A percentile compares a stretch with the other conserved stretches of the same genome.
Conservation (phyloP, 2,329 filamentous ascomycete genomes). For the Fusarium penzigii region DNA sequence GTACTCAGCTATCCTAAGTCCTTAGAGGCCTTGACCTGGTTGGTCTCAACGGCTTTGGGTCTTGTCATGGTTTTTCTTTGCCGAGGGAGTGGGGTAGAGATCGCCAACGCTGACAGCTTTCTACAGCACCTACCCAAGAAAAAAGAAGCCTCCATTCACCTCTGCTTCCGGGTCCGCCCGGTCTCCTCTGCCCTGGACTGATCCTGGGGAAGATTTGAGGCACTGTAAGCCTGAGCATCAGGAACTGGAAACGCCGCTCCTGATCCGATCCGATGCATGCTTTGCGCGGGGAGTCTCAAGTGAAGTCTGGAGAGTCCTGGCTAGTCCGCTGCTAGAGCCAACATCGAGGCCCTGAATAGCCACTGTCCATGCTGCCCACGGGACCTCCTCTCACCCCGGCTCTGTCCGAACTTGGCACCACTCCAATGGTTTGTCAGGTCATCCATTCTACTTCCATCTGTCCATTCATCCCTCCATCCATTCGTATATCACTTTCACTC, state of each 20-base stretch:
- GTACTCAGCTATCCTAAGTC: conserved; percentile 1
- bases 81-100: conserved; percentile 23
- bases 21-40: too few species aligned
- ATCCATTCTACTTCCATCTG: conserved; percentile 14
- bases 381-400: conserved; percentile 26
- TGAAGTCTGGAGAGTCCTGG: too few species aligned
- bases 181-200: neutral
- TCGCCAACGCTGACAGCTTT: conserved; percentile 7
- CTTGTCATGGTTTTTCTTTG: conserved; percentile 15
- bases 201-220: neutral
- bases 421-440: conserved; percentile 20
- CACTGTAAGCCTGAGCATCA: conserved; percentile 8
- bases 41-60: conserved; percentile 14
- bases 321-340: too few species aligned
- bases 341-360: conserved; percentile 22
- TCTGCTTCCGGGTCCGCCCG: conserved; percentile 29
- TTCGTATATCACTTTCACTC: too few species aligned
- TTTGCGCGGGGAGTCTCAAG: neutral
- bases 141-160: conserved; percentile 8
- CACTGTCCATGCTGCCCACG: conserved; percentile 25
- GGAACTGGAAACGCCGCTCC: conserved; percentile 6
- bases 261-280: neutral
- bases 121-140: neutral
- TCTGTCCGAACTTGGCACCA: conserved; percentile 32
- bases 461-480: conserved; percentile 5